Evolutionary conservation across 2,329 filamentous ascomycete genomes (phyloP).

Genomic region (Coniochaeta ligniaria): DNA sequence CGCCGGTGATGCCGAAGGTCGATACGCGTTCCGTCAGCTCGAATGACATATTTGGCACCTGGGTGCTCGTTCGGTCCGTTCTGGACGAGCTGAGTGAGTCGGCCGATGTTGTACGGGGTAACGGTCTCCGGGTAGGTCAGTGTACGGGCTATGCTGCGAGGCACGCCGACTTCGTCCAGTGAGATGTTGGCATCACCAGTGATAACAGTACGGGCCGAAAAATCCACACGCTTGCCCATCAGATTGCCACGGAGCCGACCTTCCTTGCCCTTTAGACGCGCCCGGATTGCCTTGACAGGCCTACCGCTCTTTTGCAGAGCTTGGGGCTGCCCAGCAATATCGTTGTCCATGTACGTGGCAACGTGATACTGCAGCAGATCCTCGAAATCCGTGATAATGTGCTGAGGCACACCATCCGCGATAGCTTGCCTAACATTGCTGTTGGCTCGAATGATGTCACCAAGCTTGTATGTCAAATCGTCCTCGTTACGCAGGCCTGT

Average conservation of each 20-base stretch:
- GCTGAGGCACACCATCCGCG: slow-evolving; percentile 82
- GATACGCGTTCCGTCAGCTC: slow-evolving; percentile 87
- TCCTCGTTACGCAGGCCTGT: slow-evolving; percentile 93
- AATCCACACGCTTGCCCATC: slow-evolving; percentile 99
- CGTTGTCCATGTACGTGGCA: slow-evolving; percentile 99
- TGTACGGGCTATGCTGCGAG: slow-evolving; percentile 83
- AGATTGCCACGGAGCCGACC: slow-evolving; percentile 95
- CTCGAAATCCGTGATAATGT: slow-evolving; percentile 88
- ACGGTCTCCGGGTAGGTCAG: slow-evolving; percentile 96
- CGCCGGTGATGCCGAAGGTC: slow-evolving; percentile 91
- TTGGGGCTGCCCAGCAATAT: slow-evolving; percentile 91
- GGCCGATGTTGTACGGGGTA: slow-evolving; percentile 94
- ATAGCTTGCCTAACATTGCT: slow-evolving; percentile 88
- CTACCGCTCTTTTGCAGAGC: slow-evolving; percentile 95
- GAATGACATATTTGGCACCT: slow-evolving; percentile 92
- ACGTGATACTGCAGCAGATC: slow-evolving; percentile 93
- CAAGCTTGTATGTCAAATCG: slow-evolving; percentile 98
- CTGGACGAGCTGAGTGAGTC: slow-evolving; percentile 79
- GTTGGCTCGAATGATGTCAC: slow-evolving; percentile 97
- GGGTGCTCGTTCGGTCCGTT: slow-evolving; percentile 94
- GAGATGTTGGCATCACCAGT: slow-evolving; percentile 97
- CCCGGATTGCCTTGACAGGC: slow-evolving; percentile 93
- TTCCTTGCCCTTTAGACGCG: slow-evolving; percentile 97
- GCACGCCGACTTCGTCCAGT: slow-evolving; percentile 94
- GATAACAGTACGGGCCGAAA: slow-evolving; percentile 98